Percentiles rank a stretch among this genome's conserved stretches.
Conservation (phyloP, 2,329 filamentous ascomycete genomes). For the Penicillium sp. region DNA sequence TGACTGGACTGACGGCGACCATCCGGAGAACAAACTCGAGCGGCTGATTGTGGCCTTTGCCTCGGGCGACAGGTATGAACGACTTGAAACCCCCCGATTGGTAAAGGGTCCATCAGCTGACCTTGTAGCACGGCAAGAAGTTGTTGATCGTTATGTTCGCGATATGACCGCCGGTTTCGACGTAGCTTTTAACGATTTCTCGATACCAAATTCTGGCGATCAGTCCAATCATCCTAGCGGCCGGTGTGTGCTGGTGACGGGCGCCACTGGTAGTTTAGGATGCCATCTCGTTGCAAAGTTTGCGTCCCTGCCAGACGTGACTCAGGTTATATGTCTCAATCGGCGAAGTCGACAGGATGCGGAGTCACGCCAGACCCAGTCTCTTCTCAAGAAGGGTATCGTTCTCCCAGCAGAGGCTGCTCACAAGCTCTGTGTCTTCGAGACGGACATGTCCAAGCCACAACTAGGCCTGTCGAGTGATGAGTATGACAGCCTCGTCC, state of each 20-base stretch:
- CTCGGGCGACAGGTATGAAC: not conserved
- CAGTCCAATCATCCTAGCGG: not conserved
- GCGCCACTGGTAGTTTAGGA: slow-evolving; percentile 43
- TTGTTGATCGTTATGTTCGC: not conserved
- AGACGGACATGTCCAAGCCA: not conserved
- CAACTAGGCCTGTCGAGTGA: slow-evolving; percentile 47
- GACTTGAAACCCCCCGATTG: not conserved
- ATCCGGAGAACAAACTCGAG: slow-evolving; percentile 24
- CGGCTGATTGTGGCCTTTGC: slow-evolving; percentile 26
- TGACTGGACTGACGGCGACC: slow-evolving; percentile 34
- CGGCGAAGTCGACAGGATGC: not conserved
- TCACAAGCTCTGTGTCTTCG: not conserved
- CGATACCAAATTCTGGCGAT: not conserved
- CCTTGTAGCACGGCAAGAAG: not conserved
- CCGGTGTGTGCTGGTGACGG: slow-evolving; percentile 35
- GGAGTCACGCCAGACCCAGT: not conserved
- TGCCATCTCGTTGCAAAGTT: slow-evolving; percentile 42
- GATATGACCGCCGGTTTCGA: not conserved
- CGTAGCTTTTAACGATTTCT: not conserved
- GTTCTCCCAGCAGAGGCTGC: not conserved
- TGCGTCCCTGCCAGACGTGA: slow-evolving; percentile 23
- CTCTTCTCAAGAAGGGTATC: not conserved
- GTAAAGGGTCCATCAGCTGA: not conserved
- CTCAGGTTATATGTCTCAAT: not conserved
- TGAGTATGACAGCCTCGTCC: slow-evolving; percentile 42